Evolutionary conservation across 495 filamentous ascomycete genomes (phyloP).

Genomic region (Parathielavia appendiculata): DNA sequence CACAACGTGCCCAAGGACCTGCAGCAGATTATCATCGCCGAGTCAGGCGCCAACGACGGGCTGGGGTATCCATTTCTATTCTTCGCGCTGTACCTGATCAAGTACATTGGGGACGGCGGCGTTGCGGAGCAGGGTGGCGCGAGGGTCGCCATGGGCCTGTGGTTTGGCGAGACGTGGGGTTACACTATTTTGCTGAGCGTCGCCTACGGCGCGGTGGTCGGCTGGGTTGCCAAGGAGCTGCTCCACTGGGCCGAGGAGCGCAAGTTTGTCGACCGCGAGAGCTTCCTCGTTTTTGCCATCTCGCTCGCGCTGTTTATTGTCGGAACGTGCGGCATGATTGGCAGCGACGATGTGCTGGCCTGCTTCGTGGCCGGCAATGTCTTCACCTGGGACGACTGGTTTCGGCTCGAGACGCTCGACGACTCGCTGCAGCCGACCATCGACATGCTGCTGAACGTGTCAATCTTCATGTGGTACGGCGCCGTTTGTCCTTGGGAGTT

Average conservation of each 20-base stretch:
- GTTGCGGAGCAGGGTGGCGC: constrained; percentile 47
- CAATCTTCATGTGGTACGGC: constrained; percentile 89
- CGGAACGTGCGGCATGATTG: constrained; percentile 83
- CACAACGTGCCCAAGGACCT: constrained; percentile 77
- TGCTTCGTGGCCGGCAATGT: constrained; percentile 92
- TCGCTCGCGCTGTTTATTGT: constrained; percentile 66
- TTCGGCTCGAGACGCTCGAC: constrained; percentile 79
- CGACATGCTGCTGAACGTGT: constrained; percentile 71
- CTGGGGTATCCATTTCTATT: constrained; percentile 92
- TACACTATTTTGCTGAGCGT: constrained; percentile 79
- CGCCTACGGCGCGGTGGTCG: constrained; percentile 68
- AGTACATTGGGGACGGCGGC: constrained; percentile 59
- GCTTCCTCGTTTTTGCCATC: constrained; percentile 69
- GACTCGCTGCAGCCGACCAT: constrained; percentile 88
- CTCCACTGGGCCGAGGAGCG: constrained; percentile 80
- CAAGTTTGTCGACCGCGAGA: constrained; percentile 82
- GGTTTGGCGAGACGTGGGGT: constrained; percentile 84
- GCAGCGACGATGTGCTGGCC: constrained; percentile 86
- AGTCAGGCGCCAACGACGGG: constrained; percentile 88
- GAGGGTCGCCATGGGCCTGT: constrained; percentile 65
- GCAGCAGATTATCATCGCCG: constrained; percentile 83
- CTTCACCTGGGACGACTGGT: constrained; percentile 93
- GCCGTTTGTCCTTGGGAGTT: constrained; percentile 76
- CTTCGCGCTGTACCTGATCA: constrained; percentile 75
- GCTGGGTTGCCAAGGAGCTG: constrained; percentile 74